Conservation (phyloP, 495 filamentous ascomycete species). For the Talaromyces borbonicus region DNA sequence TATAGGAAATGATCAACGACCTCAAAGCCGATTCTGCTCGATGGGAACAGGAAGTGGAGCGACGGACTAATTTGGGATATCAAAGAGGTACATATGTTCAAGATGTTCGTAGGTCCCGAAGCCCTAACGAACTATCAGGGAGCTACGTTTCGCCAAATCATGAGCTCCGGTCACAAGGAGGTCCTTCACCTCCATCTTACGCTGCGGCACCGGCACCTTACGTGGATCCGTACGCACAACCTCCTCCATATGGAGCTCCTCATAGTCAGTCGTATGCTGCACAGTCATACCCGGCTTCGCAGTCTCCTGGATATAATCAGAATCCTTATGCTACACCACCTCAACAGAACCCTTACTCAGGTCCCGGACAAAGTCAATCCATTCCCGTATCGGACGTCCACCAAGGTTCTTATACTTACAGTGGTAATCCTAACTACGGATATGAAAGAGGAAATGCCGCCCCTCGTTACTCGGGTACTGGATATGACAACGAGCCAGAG, state of each 20-base stretch:
- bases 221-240: conserved; percentile 21
- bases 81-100: conserved; percentile 38
- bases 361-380: conserved; percentile 26
- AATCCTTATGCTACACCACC: conserved; percentile 8
- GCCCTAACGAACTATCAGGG: conserved; percentile 10
- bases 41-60: conserved; percentile 64
- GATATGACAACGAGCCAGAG: conserved; percentile 36
- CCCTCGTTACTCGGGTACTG: conserved; percentile 37
- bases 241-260: conserved; percentile 26
- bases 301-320: conserved; percentile 2
- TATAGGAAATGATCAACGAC: conserved; percentile 80
- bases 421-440: conserved; percentile 23
- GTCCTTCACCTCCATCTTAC: conserved; percentile 15
- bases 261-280: conserved; percentile 26
- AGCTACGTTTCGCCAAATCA: conserved; percentile 8
- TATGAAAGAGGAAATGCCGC: conserved; percentile 38
- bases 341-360: conserved; percentile 25
- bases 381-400: conserved; percentile 31
- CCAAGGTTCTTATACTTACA: conserved; percentile 31
- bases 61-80: conserved; percentile 38
- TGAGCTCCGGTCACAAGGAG: conserved; percentile 7
- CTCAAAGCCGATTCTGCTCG: conserved; percentile 70
- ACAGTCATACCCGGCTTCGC: conserved; percentile 13
- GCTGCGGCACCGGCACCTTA: conserved; percentile 23
- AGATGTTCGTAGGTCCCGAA: conserved; percentile 27